phyloP scores from a whole-genome alignment of 2,329 filamentous ascomycete genomes.

The Trichoderma cornu-damae region DNA sequence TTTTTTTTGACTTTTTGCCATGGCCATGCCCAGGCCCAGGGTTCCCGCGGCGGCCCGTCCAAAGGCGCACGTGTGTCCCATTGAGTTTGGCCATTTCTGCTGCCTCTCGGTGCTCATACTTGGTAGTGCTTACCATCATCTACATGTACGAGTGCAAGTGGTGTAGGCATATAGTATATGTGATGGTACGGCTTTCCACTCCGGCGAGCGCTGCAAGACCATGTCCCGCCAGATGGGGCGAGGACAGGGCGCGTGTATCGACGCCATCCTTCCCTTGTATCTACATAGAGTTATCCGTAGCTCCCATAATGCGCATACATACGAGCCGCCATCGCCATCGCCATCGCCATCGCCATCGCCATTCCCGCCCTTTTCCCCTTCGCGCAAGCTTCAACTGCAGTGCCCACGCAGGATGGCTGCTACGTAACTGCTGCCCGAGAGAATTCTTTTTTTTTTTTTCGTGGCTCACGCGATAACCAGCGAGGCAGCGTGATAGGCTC shows the following conservation, averaged over 20 bases:
- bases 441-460: not conserved
- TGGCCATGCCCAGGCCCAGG: not conserved
- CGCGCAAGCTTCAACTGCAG: not conserved
- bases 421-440: not conserved
- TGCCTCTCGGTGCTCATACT: not conserved
- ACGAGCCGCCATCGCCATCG: not conserved
- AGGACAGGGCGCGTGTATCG: not conserved
- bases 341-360: not conserved
- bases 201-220: too few relatives aligned
- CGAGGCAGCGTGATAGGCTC: not conserved
- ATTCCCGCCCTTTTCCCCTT: not conserved
- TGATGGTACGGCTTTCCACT: too few relatives aligned
- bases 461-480: constrained; percentile 3
- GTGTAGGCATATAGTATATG: not conserved
- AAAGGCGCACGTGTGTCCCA: constrained; percentile 4
- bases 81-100: constrained; percentile 3
- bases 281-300: too few relatives aligned
- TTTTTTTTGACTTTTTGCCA: not conserved
- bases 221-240: too few relatives aligned
- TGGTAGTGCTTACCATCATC: too few relatives aligned
- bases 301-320: not conserved
- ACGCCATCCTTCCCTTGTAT: not conserved
- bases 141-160: too few relatives aligned
- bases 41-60: constrained; percentile 14
- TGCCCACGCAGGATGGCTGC: not conserved